phyloP scores from a whole-genome alignment of 2,329 filamentous ascomycete species.

The Furcasterigmium furcatum region DNA sequence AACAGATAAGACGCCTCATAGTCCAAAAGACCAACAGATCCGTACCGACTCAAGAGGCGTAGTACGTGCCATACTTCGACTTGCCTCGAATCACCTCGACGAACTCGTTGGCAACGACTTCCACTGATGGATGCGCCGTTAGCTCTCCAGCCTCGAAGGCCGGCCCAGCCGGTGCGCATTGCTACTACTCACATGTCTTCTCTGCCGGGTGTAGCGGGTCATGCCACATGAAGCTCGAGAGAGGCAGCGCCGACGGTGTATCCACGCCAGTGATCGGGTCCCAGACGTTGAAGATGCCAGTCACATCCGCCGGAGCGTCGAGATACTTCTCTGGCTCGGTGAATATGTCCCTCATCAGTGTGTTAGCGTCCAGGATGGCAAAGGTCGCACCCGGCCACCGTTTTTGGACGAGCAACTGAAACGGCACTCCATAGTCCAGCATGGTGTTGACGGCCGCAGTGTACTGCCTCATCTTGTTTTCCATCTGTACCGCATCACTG shows the following conservation, averaged over 20 bases:
- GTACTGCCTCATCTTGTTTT: conserved; percentile 25
- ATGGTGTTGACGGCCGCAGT: conserved; percentile 45
- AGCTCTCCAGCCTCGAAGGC: conserved; percentile 1
- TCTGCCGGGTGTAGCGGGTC: conserved; percentile 71
- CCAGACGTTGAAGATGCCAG: conserved; percentile 56
- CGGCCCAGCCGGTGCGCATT: not conserved
- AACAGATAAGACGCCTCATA: too few relatives aligned
- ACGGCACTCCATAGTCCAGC: conserved; percentile 45
- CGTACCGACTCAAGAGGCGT: conserved; percentile 6
- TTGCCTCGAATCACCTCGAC: conserved; percentile 32
- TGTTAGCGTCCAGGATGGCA: conserved; percentile 65
- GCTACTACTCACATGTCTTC: conserved; percentile 47
- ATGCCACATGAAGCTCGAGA: conserved; percentile 66
- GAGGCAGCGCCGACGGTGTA: conserved; percentile 28
- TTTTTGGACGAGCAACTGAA: conserved; percentile 35
- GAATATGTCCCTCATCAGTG: conserved; percentile 62
- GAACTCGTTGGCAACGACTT: conserved; percentile 36
- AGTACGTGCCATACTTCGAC: conserved; percentile 36
- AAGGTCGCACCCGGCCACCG: conserved; percentile 58
- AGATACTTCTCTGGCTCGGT: conserved; percentile 58
- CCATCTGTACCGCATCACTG: conserved; percentile 39
- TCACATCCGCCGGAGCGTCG: conserved; percentile 61
- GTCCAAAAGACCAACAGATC: too few relatives aligned
- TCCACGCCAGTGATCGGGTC: conserved; percentile 28
- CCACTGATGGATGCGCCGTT: conserved; percentile 22